A percentile compares a stretch with the other conserved stretches of the same genome.
Conservation (phyloP, 495 filamentous ascomycete genomes). For the Xylaria castorea region DNA sequence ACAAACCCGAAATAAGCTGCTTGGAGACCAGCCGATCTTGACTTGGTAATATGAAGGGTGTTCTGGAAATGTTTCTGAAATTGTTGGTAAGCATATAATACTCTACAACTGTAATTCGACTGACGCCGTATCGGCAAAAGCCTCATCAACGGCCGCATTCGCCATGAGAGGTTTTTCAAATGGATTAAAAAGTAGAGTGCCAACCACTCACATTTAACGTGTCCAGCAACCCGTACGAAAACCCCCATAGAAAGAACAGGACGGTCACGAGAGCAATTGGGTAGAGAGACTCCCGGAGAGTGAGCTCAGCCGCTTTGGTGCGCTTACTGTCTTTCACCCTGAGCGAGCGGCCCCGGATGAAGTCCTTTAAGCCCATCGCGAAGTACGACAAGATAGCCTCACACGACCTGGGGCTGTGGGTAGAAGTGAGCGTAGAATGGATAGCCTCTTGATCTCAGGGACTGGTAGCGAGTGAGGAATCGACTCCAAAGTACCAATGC, state of each 20-base stretch:
- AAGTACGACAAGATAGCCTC: conserved; percentile 11
- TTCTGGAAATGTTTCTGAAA: conserved; percentile 49
- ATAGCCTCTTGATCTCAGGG: background rate
- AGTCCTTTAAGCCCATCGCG: conserved; percentile 44
- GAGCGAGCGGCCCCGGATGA: conserved; percentile 46
- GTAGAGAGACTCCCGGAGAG: conserved; percentile 64
- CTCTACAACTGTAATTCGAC: background rate
- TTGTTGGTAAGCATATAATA: conserved; percentile 13
- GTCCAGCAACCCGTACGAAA: conserved; percentile 79
- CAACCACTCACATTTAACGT: conserved; percentile 36
- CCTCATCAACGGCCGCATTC: conserved; percentile 35
- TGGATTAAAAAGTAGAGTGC: conserved; percentile 35
- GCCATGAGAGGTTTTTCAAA: background rate
- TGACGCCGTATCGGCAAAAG: background rate
- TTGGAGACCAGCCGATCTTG: conserved; percentile 45
- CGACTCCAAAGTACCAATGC: conserved; percentile 13
- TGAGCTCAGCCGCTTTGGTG: conserved; percentile 64
- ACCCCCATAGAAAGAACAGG: conserved; percentile 86
- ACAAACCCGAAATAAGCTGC: conserved; percentile 48
- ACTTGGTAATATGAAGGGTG: conserved; percentile 42
- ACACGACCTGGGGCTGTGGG: conserved; percentile 3
- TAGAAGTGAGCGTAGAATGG: background rate
- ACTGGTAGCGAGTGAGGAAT: background rate
- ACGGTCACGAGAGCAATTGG: conserved; percentile 65
- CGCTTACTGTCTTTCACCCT: conserved; percentile 53